Evolutionary conservation across 352 stramenopile genomes (phyloP).

Genomic region (Globisporangium cylindrosporum): DNA sequence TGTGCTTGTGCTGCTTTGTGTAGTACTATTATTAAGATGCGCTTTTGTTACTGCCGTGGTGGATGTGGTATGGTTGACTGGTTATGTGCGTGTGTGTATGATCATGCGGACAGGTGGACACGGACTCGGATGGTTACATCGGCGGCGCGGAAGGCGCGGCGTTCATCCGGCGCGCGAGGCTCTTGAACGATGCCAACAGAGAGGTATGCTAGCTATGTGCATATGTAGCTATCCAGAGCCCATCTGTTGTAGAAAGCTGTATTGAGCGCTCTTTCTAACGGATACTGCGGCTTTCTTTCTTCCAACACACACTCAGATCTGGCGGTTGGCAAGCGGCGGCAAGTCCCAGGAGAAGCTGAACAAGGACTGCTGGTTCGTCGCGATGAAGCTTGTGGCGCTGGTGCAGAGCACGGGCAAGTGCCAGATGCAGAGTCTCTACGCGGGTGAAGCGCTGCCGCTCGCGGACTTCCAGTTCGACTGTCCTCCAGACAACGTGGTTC

Average conservation of each 20-base stretch:
- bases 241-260: neutral
- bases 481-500: slow-evolving; percentile 75
- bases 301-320: slow-evolving; percentile 47
- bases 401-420: slow-evolving; percentile 83
- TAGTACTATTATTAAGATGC: neutral
- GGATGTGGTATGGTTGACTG: slow-evolving; percentile 2
- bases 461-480: slow-evolving; percentile 82
- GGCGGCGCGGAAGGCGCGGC: slow-evolving; percentile 68
- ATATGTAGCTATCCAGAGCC: neutral
- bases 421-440: slow-evolving; percentile 82
- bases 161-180: slow-evolving; percentile 74
- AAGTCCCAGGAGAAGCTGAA: slow-evolving; percentile 85
- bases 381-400: slow-evolving; percentile 87
- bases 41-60: neutral
- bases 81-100: neutral
- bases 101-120: slow-evolving; percentile 52
- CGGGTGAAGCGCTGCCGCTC: slow-evolving; percentile 59
- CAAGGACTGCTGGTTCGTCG: slow-evolving; percentile 89
- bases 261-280: neutral
- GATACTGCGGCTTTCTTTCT: neutral
- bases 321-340: slow-evolving; percentile 83
- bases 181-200: slow-evolving; percentile 84
- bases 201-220: slow-evolving; percentile 36
- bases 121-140: slow-evolving; percentile 72
- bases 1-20: neutral